These are phyloP conservation scores for Phytopythium aichiense DNA, from an alignment of 352 stramenopile genomes.

Conservation along the genomic window DNA sequence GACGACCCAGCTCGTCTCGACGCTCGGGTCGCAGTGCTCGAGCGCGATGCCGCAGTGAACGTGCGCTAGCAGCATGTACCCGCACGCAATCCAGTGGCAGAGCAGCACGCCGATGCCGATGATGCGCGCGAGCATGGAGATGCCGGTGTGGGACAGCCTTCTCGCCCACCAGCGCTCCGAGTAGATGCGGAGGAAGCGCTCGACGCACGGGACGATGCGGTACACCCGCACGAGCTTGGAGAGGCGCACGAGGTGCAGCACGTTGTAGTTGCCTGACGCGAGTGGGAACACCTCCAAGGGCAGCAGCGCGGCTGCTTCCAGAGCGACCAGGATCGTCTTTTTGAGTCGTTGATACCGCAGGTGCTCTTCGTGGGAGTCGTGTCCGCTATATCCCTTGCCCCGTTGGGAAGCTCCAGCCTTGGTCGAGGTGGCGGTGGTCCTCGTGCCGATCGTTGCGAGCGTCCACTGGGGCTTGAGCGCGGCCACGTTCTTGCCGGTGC, in stretches of 20 bases:
- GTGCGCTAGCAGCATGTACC: conserved; percentile 70
- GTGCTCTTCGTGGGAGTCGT: neutral
- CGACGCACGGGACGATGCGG: conserved; percentile 30
- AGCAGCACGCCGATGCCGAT: conserved; percentile 29
- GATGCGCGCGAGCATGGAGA: conserved; percentile 40
- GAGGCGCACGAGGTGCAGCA: conserved; percentile 52
- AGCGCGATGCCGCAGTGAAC: conserved; percentile 47
- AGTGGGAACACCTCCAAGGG: conserved; percentile 52
- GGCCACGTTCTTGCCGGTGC: conserved; percentile 6
- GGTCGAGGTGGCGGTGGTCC: conserved; percentile 8
- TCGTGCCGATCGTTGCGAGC: conserved; percentile 28
- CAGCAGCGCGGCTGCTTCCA: conserved; percentile 49
- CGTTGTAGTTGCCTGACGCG: conserved; percentile 33
- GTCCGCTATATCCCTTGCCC: neutral
- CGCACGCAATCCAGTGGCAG: conserved; percentile 57
- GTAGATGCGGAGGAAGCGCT: conserved; percentile 44
- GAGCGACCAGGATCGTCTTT: conserved; percentile 32
- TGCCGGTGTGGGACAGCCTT: conserved; percentile 51
- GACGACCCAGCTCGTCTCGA: conserved; percentile 60
- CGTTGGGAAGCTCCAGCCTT: neutral
- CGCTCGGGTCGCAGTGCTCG: conserved; percentile 32
- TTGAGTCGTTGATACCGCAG: neutral
- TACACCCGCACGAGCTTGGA: conserved; percentile 62
- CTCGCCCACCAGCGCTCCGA: conserved; percentile 40
- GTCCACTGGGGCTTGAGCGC: conserved; percentile 37